These are phyloP conservation scores for Penicillium sp. DNA, from an alignment of 2,329 filamentous ascomycete genomes.

Conservation along the genomic window DNA sequence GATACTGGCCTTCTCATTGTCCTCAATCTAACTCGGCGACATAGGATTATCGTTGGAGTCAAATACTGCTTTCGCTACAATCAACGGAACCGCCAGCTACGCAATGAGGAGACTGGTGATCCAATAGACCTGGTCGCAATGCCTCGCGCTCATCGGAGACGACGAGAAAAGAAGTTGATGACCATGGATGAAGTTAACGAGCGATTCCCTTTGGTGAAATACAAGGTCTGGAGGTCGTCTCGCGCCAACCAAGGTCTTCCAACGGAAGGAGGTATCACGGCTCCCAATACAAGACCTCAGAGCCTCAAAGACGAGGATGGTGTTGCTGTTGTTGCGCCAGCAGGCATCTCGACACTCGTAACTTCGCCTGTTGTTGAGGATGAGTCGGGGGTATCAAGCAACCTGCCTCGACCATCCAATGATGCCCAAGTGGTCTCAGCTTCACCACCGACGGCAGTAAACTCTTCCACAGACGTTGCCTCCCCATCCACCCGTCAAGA, in stretches of 20 bases:
- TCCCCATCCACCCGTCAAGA: neutral
- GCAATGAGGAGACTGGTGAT: constrained; percentile 77
- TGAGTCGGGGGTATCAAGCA: constrained; percentile 14
- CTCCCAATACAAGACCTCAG: constrained; percentile 67
- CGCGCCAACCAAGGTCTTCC: constrained; percentile 82
- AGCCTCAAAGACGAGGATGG: constrained; percentile 69
- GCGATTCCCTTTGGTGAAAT: constrained; percentile 92
- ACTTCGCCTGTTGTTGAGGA: constrained; percentile 28
- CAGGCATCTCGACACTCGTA: constrained; percentile 23
- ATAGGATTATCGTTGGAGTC: constrained; percentile 97
- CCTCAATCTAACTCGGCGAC: constrained; percentile 11
- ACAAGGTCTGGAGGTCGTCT: constrained; percentile 89
- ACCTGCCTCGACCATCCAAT: constrained; percentile 14
- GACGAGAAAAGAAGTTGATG: constrained; percentile 98
- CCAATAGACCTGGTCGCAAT: constrained; percentile 85
- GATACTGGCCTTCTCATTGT: neutral
- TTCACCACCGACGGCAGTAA: constrained; percentile 19
- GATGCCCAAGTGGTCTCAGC: constrained; percentile 15
- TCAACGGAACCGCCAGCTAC: constrained; percentile 80
- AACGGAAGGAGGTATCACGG: constrained; percentile 78
- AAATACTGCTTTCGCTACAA: constrained; percentile 99
- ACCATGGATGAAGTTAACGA: constrained; percentile 99
- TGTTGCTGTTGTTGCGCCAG: constrained; percentile 25
- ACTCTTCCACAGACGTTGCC: constrained; percentile 5
- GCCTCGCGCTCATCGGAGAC: constrained; percentile 79